Percentiles rank a stretch among this genome's conserved stretches.
These are phyloP conservation scores for Ceratobasidium sp. DNA, from an alignment of 1,284 basidiomycete genomes.

Conservation along the genomic window DNA sequence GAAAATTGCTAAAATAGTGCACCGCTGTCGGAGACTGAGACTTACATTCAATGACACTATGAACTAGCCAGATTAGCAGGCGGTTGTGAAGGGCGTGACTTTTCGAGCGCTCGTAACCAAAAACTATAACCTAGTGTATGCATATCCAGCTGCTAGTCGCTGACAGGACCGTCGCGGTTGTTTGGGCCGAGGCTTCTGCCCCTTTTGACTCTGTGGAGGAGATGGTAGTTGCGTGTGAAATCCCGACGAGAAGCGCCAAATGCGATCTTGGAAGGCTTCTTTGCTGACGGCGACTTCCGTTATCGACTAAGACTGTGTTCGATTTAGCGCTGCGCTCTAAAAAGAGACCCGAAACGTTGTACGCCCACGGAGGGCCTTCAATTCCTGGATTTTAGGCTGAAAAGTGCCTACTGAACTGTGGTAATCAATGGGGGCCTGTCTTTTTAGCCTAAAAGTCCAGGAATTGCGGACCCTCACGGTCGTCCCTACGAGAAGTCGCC, in stretches of 20 bases:
- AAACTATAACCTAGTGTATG: background rate
- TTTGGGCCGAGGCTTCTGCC: background rate
- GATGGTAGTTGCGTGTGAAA: background rate
- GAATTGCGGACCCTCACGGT: too few species aligned
- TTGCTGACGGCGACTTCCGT: background rate
- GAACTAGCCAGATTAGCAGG: background rate
- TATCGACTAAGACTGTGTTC: background rate
- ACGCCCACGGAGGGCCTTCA: background rate
- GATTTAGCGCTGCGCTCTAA: background rate
- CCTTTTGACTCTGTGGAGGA: conserved; percentile 7
- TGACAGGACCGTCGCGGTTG: background rate
- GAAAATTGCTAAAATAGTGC: conserved; percentile 6
- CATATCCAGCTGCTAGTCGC: background rate
- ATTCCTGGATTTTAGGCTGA: too few species aligned
- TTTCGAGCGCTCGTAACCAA: background rate
- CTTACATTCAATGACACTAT: background rate
- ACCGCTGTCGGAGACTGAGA: background rate
- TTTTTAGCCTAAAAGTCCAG: too few species aligned
- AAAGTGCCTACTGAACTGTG: too few species aligned
- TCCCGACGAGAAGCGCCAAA: conserved; percentile 25
- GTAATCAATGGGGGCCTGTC: too few species aligned
- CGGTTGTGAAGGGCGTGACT: background rate
- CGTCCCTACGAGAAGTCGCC: background rate
- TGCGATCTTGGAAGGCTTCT: conserved; percentile 6
- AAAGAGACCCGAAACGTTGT: background rate